Conservation (phyloP, 108 stramenopile species). For the Cyclotella choctawhatcheeana region DNA sequence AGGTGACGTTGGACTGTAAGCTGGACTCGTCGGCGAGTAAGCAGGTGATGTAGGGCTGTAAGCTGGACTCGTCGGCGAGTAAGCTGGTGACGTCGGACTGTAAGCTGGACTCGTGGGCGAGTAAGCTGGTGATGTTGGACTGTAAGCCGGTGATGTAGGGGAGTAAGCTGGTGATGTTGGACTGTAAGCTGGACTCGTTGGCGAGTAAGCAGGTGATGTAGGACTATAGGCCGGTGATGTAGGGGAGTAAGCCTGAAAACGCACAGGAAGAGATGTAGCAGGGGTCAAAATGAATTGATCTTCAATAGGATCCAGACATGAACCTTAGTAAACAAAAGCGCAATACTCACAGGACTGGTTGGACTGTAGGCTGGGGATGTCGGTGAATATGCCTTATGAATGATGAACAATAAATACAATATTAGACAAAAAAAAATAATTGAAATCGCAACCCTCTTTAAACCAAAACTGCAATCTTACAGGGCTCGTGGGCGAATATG, state of each 20-base stretch:
- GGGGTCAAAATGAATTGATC: neutral
- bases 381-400: slow-evolving; percentile 30
- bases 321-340: too few relatives aligned
- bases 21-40: slow-evolving; percentile 53
- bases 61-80: neutral
- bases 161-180: slow-evolving; percentile 71
- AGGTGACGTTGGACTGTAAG: slow-evolving; percentile 81
- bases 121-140: slow-evolving; percentile 65
- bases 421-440: too few relatives aligned
- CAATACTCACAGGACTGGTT: slow-evolving; percentile 60
- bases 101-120: slow-evolving; percentile 75
- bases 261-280: slow-evolving; percentile 7
- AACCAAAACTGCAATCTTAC: neutral
- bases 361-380: slow-evolving; percentile 59
- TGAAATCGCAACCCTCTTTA: neutral
- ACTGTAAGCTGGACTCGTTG: slow-evolving; percentile 63
- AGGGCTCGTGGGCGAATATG: slow-evolving; percentile 14
- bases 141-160: slow-evolving; percentile 58
- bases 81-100: slow-evolving; percentile 37
- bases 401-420: neutral
- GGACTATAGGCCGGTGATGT: slow-evolving; percentile 67
- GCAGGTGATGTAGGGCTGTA: neutral
- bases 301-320: neutral
- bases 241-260: slow-evolving; percentile 29
- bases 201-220: slow-evolving; percentile 66